Conservation (phyloP, 495 filamentous ascomycete genomes). For the Trypethelium eluteriae region DNA sequence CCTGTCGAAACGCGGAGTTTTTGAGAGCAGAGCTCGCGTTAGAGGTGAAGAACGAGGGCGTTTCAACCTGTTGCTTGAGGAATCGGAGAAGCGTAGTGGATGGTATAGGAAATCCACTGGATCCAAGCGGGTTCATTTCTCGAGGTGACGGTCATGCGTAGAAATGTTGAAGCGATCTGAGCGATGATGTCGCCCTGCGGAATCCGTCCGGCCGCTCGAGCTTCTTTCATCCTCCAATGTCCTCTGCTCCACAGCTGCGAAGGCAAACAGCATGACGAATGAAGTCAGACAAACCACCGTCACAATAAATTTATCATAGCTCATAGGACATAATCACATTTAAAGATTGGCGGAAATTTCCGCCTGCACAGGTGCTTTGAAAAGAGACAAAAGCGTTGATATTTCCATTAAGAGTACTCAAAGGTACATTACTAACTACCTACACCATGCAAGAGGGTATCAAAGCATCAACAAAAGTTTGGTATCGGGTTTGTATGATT, state of each 20-base stretch:
- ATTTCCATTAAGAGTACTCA: neutral
- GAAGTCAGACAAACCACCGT: neutral
- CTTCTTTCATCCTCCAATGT: too few species aligned
- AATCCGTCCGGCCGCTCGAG: too few species aligned
- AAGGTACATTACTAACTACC: conserved; percentile 4
- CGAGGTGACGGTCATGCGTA: neutral
- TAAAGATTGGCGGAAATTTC: too few species aligned
- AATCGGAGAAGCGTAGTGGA: conserved; percentile 12
- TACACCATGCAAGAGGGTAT: conserved; percentile 11
- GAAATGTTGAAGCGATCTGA: neutral
- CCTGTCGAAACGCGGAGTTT: neutral
- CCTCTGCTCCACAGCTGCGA: neutral
- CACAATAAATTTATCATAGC: too few species aligned
- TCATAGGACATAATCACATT: too few species aligned
- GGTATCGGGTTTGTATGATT: neutral
- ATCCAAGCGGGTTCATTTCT: conserved; percentile 13
- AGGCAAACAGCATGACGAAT: neutral
- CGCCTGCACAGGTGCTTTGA: neutral
- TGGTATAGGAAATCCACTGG: conserved; percentile 5
- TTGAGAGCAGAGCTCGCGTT: neutral
- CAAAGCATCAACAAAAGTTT: conserved; percentile 5
- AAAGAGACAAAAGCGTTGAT: neutral
- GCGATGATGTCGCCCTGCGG: too few species aligned
- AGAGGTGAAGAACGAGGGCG: neutral
- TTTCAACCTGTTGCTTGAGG: conserved; percentile 2